A percentile compares a stretch with the other conserved stretches of the same genome.
These are phyloP conservation scores for Colletotrichum sp. DNA, from an alignment of 2,329 filamentous ascomycete species.

Conservation along the genomic window DNA sequence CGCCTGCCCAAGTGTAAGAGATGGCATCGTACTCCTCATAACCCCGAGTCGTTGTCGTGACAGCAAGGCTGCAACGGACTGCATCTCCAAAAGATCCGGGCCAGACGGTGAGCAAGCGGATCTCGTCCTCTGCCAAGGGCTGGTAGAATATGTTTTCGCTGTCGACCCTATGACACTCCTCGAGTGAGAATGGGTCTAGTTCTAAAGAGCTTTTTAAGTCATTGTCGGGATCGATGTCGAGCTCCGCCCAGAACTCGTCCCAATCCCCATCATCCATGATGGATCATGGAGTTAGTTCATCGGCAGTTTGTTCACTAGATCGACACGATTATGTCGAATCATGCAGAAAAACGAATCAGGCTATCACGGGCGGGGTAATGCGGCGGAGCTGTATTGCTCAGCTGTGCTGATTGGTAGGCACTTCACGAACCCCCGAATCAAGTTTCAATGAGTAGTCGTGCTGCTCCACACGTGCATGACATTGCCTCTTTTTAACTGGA, in stretches of 20 bases:
- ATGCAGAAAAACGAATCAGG: background rate
- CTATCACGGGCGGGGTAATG: background rate
- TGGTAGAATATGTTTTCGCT: background rate
- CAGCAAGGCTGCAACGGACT: background rate
- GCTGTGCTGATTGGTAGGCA: too few species aligned
- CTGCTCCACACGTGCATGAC: background rate
- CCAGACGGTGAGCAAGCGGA: background rate
- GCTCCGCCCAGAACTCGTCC: background rate
- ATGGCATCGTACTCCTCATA: slow-evolving; percentile 34
- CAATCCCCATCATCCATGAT: background rate
- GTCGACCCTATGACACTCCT: background rate
- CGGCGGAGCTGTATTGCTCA: background rate
- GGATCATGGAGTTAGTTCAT: background rate
- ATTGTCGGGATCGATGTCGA: background rate
- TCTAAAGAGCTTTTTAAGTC: background rate
- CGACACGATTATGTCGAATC: background rate
- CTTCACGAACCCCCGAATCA: too few species aligned
- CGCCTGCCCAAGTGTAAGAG: slow-evolving; percentile 41
- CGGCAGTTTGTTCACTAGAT: background rate
- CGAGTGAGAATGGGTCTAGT: background rate
- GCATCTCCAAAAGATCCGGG: background rate
- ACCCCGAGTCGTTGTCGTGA: background rate
- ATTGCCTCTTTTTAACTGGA: background rate
- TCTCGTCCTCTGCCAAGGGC: background rate
- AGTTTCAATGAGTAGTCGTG: background rate